Evolutionary conservation across 83 land plant species (phyloP).

Genomic region (Larix sibirica): DNA sequence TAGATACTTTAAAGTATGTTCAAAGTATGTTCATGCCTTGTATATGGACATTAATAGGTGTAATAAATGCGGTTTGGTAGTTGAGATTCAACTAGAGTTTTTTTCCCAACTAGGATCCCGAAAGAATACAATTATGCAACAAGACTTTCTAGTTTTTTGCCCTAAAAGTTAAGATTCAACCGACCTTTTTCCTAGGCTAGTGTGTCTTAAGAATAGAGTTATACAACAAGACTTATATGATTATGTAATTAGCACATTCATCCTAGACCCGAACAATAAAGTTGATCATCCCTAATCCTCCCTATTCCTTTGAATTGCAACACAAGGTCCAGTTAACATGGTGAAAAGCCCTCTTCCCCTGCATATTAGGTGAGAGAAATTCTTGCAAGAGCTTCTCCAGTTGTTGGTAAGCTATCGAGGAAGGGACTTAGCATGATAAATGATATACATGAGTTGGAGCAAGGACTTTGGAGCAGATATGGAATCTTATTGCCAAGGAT

Average conservation of each 20-base stretch:
- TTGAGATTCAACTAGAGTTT: too few relatives aligned
- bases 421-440: not conserved
- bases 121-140: not conserved
- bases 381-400: not conserved
- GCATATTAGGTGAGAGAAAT: not conserved
- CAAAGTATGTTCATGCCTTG: not conserved
- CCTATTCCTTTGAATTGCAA: not conserved
- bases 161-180: not conserved
- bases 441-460: not conserved
- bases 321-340: not conserved
- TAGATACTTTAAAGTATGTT: too few relatives aligned
- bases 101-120: too few relatives aligned
- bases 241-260: not conserved
- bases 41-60: not conserved
- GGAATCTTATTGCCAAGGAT: not conserved
- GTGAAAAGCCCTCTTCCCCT: not conserved
- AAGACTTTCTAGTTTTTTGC: not conserved
- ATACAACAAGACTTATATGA: not conserved
- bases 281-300: not conserved
- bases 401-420: not conserved
- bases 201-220: too few relatives aligned
- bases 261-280: not conserved
- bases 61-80: not conserved
- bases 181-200: too few relatives aligned
- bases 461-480: not conserved